Evolutionary conservation across 2,329 filamentous ascomycete genomes (phyloP), one percentile per base, ranked within the genome.

Genomic region (Talaromyces sp.): DNA sequence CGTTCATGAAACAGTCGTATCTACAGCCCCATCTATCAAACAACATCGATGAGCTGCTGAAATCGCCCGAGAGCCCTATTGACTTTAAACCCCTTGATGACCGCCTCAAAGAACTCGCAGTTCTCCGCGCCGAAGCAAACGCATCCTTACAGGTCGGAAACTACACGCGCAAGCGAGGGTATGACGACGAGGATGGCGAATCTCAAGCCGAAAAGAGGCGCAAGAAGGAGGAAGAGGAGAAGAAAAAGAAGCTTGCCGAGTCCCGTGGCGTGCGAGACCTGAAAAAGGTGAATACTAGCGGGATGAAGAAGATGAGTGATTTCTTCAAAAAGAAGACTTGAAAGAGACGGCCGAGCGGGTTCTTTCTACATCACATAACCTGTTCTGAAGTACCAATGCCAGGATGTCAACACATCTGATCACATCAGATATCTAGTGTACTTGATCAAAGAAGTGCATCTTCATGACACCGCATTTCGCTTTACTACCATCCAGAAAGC

Each of bases 301-400:
- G 95, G 1, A 99, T 99, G 95, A 95, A 90, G 83, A 99, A 98
- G 81, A 85, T 99, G 85, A 96, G 91, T 72, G 85, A 88, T 64
- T 99, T 99, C 78, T 99, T 99, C 75, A 87, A 73, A 63, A 75
- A 75, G 64, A 75, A 75, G 59, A 47, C 44, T 27, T 47, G 44
- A 47, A 47, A 18, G 10, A 4, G n/a, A 2, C 9, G 33, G 6
- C 7, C 2, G n/a, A 23, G 42, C 16, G 6, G 5, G 23, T 23
- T 23, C 23, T 23, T 47, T 47, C 23, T 47, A 27, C 18, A 47
- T 27, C 23, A 18, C 44, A 18, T 23, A 9, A 27, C n/a, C n/a
- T 47, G 8, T 47, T 6, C 10, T 47, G 6, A 23, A 47, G 18
- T 27, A 27, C 23, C 44, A 47, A 5, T 12, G n/a, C n/a, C 36